Evolutionary conservation across 495 filamentous ascomycete species (phyloP), one percentile per base, ranked within the genome.

Genomic region (Monascus purpureus): DNA sequence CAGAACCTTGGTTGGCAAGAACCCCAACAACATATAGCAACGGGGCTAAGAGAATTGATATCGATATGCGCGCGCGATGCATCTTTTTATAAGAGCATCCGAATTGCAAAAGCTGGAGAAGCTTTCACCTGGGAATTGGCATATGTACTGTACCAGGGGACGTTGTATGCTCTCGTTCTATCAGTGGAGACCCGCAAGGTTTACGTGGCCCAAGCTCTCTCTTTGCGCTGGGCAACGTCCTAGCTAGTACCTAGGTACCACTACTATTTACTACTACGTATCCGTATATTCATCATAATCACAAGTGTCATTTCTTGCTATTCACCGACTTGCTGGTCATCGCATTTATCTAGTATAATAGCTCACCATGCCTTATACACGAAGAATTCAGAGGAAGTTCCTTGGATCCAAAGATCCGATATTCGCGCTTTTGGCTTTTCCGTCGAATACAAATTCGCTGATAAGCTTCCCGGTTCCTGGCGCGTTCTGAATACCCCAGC

Each of bases 401-500:
- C 69, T 69, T 8, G 83, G 83, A 57, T 88, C 77, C 40, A 90
- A 52, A 17, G 67, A 68, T 12, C 57, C 64, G 28, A 88, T 70
- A 39, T 76, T 75, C 9, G 82, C 85, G 36, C 82, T 88, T 49
- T 59, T 80, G 3, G 80, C 72, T 39, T 68, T 64, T 6, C 85
- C 85, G 34, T 92, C 84, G 45, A 87, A 79, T 3, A 92, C 61
- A 53, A 90, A 70, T 47, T 88, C 84, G 36, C 79, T 82, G 59
- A 97, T 80, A 22, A 93, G 55, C 63, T 79, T 84, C 3, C 88
- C 90, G 13, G 87, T 95, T 5, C 73, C 92, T 3, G 87, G 85
- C 2, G 75, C 85, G 65, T 97, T 97, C 54, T 95, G 88, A 31
- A 97, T 93, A 11, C 88, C 88, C 90, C 90, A 96, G 55, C 90